These are phyloP conservation scores for Pelargonium cotyledonis DNA, from an alignment of 441 rosid genomes.

Conservation along the genomic window DNA sequence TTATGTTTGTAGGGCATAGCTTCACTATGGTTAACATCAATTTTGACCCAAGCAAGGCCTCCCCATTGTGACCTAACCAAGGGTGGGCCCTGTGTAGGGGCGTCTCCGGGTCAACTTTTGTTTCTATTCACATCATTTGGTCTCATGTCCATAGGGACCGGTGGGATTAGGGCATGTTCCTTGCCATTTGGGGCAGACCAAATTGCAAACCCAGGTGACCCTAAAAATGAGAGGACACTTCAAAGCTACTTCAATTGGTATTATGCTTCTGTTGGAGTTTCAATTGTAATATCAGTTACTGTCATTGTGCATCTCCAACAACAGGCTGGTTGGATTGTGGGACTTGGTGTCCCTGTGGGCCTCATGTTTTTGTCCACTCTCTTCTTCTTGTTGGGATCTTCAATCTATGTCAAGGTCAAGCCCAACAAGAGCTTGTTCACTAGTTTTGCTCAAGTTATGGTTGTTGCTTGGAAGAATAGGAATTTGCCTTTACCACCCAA, in stretches of 20 bases:
- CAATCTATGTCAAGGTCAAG: slow-evolving; percentile 48
- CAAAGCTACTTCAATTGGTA: slow-evolving; percentile 89
- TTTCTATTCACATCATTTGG: slow-evolving; percentile 46
- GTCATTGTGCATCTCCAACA: slow-evolving; percentile 78
- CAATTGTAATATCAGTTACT: slow-evolving; percentile 59
- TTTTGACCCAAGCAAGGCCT: slow-evolving; percentile 55
- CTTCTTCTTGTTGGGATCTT: slow-evolving; percentile 59
- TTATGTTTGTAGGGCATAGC: not conserved
- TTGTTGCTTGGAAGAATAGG: slow-evolving; percentile 57
- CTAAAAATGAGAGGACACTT: slow-evolving; percentile 54
- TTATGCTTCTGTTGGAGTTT: slow-evolving; percentile 59
- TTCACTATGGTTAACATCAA: slow-evolving; percentile 61
- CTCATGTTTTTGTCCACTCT: slow-evolving; percentile 51
- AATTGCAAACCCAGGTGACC: slow-evolving; percentile 51
- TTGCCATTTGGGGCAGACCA: slow-evolving; percentile 41
- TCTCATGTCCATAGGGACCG: slow-evolving; percentile 72
- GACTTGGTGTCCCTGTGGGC: slow-evolving; percentile 70
- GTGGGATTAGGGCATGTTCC: slow-evolving; percentile 75
- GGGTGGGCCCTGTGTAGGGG: slow-evolving; percentile 42
- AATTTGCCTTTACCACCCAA: slow-evolving; percentile 39
- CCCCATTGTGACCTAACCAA: slow-evolving; percentile 34
- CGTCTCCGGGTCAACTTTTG: slow-evolving; percentile 32
- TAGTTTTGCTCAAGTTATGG: slow-evolving; percentile 38
- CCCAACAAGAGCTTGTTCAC: slow-evolving; percentile 40
- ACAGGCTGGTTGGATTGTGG: slow-evolving; percentile 69